These are phyloP conservation scores for Hirsutella thompsonii DNA, from an alignment of 2,329 filamentous ascomycete species.

Conservation along the genomic window DNA sequence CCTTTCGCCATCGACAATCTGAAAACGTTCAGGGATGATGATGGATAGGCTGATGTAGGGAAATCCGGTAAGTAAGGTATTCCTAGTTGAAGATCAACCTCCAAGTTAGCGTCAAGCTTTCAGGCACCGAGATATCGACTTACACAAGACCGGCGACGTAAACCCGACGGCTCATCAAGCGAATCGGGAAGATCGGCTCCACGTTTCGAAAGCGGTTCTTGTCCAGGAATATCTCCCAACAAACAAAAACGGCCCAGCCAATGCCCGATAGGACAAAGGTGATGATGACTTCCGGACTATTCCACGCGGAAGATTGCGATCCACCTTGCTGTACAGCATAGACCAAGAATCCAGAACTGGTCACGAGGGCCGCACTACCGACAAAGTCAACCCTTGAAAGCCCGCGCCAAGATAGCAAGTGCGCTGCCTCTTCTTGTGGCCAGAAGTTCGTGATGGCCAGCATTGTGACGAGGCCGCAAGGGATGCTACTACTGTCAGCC, in stretches of 20 bases:
- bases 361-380: slow-evolving; percentile 35
- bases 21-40: slow-evolving; percentile 45
- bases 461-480: slow-evolving; percentile 33
- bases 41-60: slow-evolving; percentile 45
- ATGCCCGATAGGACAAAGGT: slow-evolving; percentile 33
- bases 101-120: not conserved
- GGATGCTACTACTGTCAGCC: slow-evolving; percentile 25
- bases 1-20: slow-evolving; percentile 41
- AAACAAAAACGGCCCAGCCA: slow-evolving; percentile 33
- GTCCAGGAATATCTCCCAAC: slow-evolving; percentile 36
- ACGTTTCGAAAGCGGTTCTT: slow-evolving; percentile 22
- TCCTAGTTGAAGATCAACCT: slow-evolving; percentile 18
- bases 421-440: slow-evolving; percentile 23
- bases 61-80: slow-evolving; percentile 43
- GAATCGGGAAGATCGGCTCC: slow-evolving; percentile 42
- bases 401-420: slow-evolving; percentile 25
- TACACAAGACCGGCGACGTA: slow-evolving; percentile 39
- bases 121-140: slow-evolving; percentile 6
- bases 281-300: slow-evolving; percentile 34
- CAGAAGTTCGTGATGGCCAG: slow-evolving; percentile 32
- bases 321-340: slow-evolving; percentile 45
- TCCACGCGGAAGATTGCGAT: slow-evolving; percentile 37
- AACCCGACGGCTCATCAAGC: slow-evolving; percentile 32
- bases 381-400: slow-evolving; percentile 38
- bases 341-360: slow-evolving; percentile 39